Evolutionary conservation across 305 asterid genomes (phyloP), one percentile per base, ranked within the genome.

Genomic region (Withania somnifera): DNA sequence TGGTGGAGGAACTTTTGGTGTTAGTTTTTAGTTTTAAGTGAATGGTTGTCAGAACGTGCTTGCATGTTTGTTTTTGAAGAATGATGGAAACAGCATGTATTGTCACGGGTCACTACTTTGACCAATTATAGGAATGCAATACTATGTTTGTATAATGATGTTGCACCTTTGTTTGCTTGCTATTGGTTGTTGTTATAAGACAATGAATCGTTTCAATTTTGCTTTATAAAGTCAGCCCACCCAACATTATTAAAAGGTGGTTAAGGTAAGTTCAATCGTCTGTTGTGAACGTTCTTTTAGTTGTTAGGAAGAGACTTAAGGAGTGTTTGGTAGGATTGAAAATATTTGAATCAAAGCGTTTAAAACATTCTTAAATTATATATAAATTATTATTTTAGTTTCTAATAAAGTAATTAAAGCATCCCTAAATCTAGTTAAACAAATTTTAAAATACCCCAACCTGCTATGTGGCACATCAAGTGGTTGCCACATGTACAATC

Each of bases 21-120:
- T 58, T 80, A 17, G 47, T 26, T 60, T 32, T 58, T 28, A 11
- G n/a, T 75, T 36, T 36, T 24, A 20, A 38, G 53, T 58, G 75
- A 24, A n/a, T 61, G 77, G 83, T 63, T 80, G 77, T 34, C 19
- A 80, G 11, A 47, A 80, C 77, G 83, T 60, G 83, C 34, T 51
- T 80, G 77, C 83, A 80, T 80, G 76, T 80, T 79, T 60, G 82
- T 73, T 47, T 38, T 73, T 66, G 28, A 30, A 47, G 79, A 75
- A 26, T 50, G 45, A 50, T 26, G 57, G 45, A 26, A 28, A 50
- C 7, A 50, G 26, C 45, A 75, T 50, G 79, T 75, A 63, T 52
- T 63, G 45, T 63, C 45, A 30, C 17, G 36, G 30, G 8, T 45
- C 80, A 26, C 26, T 50, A 9, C 45, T 50, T 75, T 75, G 80